Evolutionary conservation across 768 basidiomycete species (phyloP).

Genomic region (Boletus subcaerulescens): DNA sequence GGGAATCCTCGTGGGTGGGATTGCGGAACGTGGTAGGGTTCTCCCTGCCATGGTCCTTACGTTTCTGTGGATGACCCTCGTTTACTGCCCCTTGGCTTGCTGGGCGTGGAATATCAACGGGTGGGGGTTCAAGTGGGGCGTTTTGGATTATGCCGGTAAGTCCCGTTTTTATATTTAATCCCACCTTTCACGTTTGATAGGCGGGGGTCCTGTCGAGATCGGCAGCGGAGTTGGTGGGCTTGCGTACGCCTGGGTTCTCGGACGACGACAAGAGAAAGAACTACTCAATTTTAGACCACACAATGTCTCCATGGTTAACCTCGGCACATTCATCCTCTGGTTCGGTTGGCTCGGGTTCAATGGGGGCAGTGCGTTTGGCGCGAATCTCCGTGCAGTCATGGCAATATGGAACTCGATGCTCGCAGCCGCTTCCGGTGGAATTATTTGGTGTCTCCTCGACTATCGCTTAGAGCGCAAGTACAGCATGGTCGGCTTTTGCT

Average conservation of each 20-base stretch:
- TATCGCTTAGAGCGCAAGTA: slow-evolving; percentile 77
- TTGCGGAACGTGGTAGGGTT: slow-evolving; percentile 85
- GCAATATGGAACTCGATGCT: slow-evolving; percentile 91
- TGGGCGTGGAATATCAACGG: slow-evolving; percentile 83
- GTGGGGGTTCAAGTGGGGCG: slow-evolving; percentile 84
- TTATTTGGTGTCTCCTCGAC: slow-evolving; percentile 82
- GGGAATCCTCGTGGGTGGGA: slow-evolving; percentile 70
- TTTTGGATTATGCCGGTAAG: slow-evolving; percentile 82
- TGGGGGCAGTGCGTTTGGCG: slow-evolving; percentile 84
- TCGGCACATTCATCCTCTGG: slow-evolving; percentile 86
- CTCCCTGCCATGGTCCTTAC: slow-evolving; percentile 78
- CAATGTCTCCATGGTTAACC: slow-evolving; percentile 77
- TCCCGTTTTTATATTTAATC: slow-evolving; percentile 2
- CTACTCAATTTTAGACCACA: slow-evolving; percentile 82
- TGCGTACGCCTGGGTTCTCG: slow-evolving; percentile 85
- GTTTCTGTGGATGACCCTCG: slow-evolving; percentile 83
- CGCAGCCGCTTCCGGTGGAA: slow-evolving; percentile 75
- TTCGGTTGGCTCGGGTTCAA: slow-evolving; percentile 92
- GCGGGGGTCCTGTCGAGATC: slow-evolving; percentile 87
- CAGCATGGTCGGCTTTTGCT: slow-evolving; percentile 89
- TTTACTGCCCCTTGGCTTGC: slow-evolving; percentile 84
- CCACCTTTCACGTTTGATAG: slow-evolving; percentile 31
- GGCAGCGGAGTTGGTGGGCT: slow-evolving; percentile 82
- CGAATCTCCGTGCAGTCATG: slow-evolving; percentile 81
- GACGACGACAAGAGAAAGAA: slow-evolving; percentile 71